Base-by-base conservation (phyloP, 1,284 basidiomycete species). In the Sporisorium iseilematis-ciliati region DNA sequence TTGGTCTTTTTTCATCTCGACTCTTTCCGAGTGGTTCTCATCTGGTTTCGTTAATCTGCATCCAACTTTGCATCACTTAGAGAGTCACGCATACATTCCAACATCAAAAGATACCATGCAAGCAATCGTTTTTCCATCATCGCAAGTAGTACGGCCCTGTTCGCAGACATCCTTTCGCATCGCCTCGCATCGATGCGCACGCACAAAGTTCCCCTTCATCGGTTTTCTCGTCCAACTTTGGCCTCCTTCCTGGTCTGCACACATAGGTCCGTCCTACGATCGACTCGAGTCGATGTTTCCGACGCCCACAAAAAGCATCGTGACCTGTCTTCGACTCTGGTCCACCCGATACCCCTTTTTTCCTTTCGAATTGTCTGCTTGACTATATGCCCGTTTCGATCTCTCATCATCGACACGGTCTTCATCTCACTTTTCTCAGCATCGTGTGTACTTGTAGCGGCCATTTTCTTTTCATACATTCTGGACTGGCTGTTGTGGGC, bases 101-200 rank as follows among this genome's bases (percentile, higher is more conserved):
- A 41, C 65, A 68, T 71, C 68, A 71, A 38, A 38, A 71, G 68
- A 71, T 71, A 65, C 62, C 68, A 71, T 71, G 68, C 68, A 71
- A 65, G 58, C 68, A 65, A 65, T 51, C 64, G 55, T 61, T 65
- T 65, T 50, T 20, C 14, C 51, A 41, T 45, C 51, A 41, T 50
- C 55, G 54, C 68, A 65, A 71, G 68, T 64, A 71, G 62, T 58
- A 65, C 68, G 62, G 62, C 46, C 58, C 62, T n/a, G 41, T 59
- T 51, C 54, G 68, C 68, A 71, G 68, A 71, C 58, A 57, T 46
- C 20, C n/a, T 40, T 23, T 60, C 67, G 45, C 56, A 46, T 50
- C 26, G 51, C 21, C 35, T 38, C 45, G 23, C 23, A 20, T 38
- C 55, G 55, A 46, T 57, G 56, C 61, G 66, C 59, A 26, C 40